Evolutionary conservation across 805 yeast genomes (phyloP), one percentile per base, ranked within the genome.

Genomic region (Brettanomyces custersianus): DNA sequence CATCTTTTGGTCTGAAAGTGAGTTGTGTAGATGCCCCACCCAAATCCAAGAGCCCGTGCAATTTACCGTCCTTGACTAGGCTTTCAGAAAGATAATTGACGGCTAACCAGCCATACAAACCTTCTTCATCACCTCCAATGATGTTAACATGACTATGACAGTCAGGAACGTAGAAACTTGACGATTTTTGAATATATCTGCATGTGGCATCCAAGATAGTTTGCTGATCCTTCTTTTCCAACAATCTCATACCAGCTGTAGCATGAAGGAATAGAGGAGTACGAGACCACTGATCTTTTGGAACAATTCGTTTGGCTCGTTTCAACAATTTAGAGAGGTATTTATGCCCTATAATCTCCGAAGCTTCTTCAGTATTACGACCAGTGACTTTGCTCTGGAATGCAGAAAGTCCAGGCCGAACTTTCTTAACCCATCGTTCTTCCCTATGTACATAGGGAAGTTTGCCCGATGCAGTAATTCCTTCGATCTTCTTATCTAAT

Each of bases 211-310:
- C 60, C 38, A 77, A 48, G 15, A 77, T 64, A 13, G 54, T 53
- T 29, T 57, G 58, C 34, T 52, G 59, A 24, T 71, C 70, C 10
- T 63, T 58, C 1, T 78, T 80, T 16, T 65, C 66, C 29, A 79
- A 55, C 11, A 73, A 51, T 30, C 85, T 55, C 75, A 78, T 68
- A 0, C 84, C 84, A 0, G 81, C 86, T 0, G 86, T 79, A 1
- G 83, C 76, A 52, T 79, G 84, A 5, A 80, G 51, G 44, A 76
- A 78, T 1, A 80, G 63, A 0, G 88, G 88, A 0, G 88, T 80
- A 33, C 85, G 49, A 8, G 47, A 47, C 34, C 72, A 77, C 49
- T 77, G 83, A 13, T 73, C 70, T 36, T 62, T 58, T 12, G 88
- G 88, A 2, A 80, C 69, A 5, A 74, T 59, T 8, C 64, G 53